These are phyloP conservation scores for Wallacemonas collosoma DNA, from an alignment of 208 protist genomes.

Conservation along the genomic window DNA sequence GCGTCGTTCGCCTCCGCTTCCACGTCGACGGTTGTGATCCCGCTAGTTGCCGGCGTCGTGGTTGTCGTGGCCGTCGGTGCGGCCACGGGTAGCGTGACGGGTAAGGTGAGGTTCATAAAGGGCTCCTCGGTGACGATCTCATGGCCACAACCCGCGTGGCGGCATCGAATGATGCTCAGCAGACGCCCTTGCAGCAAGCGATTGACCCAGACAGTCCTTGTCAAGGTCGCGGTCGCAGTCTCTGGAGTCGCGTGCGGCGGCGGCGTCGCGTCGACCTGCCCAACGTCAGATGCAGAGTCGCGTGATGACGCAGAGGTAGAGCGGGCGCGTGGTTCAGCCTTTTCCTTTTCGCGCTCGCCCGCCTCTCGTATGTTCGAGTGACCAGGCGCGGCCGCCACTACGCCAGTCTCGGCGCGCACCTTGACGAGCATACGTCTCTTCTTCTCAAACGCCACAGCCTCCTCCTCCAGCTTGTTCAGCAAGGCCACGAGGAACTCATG, in stretches of 20 bases:
- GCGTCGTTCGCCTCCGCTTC: slow-evolving; percentile 19
- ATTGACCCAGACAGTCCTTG: slow-evolving; percentile 65
- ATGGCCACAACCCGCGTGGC: slow-evolving; percentile 53
- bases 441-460: slow-evolving; percentile 50
- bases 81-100: neutral
- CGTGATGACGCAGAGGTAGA: neutral
- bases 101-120: slow-evolving; percentile 68
- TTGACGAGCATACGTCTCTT: neutral
- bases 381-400: neutral
- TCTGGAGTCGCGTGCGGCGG: too few species aligned
- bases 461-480: slow-evolving; percentile 63
- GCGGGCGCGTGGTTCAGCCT: neutral
- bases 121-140: slow-evolving; percentile 76
- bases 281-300: neutral
- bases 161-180: slow-evolving; percentile 84
- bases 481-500: slow-evolving; percentile 79
- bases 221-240: neutral
- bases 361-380: neutral
- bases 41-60: neutral
- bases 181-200: slow-evolving; percentile 55
- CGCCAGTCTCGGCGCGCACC: neutral
- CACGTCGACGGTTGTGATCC: neutral
- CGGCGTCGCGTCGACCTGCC: too few species aligned
- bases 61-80: neutral
- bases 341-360: neutral